Percentiles rank a stretch among this genome's conserved stretches.
Evolutionary conservation across 495 filamentous ascomycete genomes (phyloP).

Genomic region (Daldinia concentrica): DNA sequence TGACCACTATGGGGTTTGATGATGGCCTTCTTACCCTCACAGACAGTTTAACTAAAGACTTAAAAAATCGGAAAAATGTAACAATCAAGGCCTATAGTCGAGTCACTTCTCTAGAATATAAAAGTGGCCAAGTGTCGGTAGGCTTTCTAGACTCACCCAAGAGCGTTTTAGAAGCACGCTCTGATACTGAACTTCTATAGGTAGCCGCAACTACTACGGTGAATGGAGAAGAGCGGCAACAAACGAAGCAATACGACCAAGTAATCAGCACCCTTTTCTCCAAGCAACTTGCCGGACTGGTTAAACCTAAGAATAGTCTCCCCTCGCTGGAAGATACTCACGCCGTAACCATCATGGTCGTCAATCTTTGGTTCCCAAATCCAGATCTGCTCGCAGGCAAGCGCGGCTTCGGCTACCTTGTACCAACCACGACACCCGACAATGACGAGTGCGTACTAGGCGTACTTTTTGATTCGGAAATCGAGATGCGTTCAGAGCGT

Average conservation of each 20-base stretch:
- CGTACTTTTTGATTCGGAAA: slow-evolving; percentile 88
- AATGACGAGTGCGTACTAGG: slow-evolving; percentile 89
- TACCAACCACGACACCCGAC: slow-evolving; percentile 74
- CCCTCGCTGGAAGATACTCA: slow-evolving; percentile 63
- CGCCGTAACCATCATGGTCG: slow-evolving; percentile 84
- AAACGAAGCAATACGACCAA: slow-evolving; percentile 60
- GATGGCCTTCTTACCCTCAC: slow-evolving; percentile 66
- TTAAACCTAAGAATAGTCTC: slow-evolving; percentile 52
- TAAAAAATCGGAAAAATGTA: slow-evolving; percentile 60
- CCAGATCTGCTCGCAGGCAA: slow-evolving; percentile 67
- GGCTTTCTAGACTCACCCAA: background rate
- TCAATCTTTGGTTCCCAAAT: slow-evolving; percentile 84
- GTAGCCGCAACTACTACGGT: slow-evolving; percentile 44
- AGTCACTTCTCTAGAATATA: slow-evolving; percentile 50
- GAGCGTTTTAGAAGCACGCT: background rate
- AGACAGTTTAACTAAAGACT: slow-evolving; percentile 55
- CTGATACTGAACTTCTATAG: slow-evolving; percentile 35
- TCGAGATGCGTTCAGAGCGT: slow-evolving; percentile 46
- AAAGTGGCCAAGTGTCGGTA: slow-evolving; percentile 34
- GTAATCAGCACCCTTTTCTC: slow-evolving; percentile 77
- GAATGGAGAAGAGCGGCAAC: slow-evolving; percentile 1
- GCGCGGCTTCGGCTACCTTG: slow-evolving; percentile 89
- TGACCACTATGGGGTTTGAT: slow-evolving; percentile 56
- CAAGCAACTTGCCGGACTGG: slow-evolving; percentile 55
- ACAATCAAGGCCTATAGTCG: slow-evolving; percentile 57